phyloP scores from a whole-genome alignment of 2,329 filamentous ascomycete species.

The Cladosporium halotolerans region DNA sequence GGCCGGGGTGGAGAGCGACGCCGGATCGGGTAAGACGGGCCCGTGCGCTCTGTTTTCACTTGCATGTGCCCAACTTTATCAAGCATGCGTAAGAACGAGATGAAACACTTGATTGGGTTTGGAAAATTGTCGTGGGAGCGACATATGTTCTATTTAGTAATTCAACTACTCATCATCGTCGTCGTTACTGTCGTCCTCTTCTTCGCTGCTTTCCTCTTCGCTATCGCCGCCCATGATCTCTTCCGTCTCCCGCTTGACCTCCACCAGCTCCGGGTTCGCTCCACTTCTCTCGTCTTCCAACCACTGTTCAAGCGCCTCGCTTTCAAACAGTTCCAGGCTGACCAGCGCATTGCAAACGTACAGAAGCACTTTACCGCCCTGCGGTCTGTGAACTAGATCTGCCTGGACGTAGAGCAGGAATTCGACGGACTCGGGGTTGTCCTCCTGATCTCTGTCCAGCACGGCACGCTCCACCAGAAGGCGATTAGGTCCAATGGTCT shows the following conservation, averaged over 20 bases:
- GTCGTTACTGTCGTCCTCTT: slow-evolving; percentile 40
- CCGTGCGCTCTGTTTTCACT: background rate
- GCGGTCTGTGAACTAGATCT: slow-evolving; percentile 62
- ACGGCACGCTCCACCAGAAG: slow-evolving; percentile 54
- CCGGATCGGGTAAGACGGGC: background rate
- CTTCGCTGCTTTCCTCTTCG: slow-evolving; percentile 60
- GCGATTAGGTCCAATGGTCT: slow-evolving; percentile 47
- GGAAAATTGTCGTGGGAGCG: background rate
- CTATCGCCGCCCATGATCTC: slow-evolving; percentile 74
- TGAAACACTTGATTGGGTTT: too few relatives aligned
- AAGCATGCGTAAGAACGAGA: too few relatives aligned
- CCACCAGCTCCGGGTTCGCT: slow-evolving; percentile 61
- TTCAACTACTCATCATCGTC: slow-evolving; percentile 10
- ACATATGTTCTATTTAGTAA: background rate
- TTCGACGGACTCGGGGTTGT: slow-evolving; percentile 70
- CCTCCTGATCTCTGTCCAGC: slow-evolving; percentile 44
- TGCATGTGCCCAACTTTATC: background rate
- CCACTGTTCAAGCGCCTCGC: slow-evolving; percentile 84
- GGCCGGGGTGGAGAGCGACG: background rate
- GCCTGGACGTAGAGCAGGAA: slow-evolving; percentile 76
- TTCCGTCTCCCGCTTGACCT: slow-evolving; percentile 65
- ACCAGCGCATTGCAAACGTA: slow-evolving; percentile 80
- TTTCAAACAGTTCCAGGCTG: slow-evolving; percentile 75
- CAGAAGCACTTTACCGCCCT: slow-evolving; percentile 63
- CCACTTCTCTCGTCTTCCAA: slow-evolving; percentile 70